Percentiles rank a stretch among this genome's conserved stretches.
These are phyloP conservation scores for Botrytis fabae DNA, from an alignment of 2,329 filamentous ascomycete species.

Conservation along the genomic window DNA sequence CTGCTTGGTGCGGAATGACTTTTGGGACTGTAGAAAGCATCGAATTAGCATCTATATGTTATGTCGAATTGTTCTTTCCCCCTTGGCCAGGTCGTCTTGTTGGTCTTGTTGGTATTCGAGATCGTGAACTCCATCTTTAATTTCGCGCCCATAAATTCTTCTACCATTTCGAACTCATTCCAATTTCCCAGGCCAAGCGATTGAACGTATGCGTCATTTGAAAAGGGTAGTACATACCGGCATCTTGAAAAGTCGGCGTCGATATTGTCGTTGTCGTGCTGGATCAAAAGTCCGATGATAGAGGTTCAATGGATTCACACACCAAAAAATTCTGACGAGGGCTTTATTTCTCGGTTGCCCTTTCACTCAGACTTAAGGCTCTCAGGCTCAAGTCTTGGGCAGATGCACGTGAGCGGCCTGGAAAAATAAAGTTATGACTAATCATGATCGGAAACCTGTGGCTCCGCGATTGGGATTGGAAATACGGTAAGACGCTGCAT, in stretches of 20 bases:
- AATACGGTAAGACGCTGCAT: slow-evolving; percentile 20
- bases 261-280: slow-evolving; percentile 30
- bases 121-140: not conserved
- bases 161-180: not conserved
- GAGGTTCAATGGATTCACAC: slow-evolving; percentile 15
- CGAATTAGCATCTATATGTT: slow-evolving; percentile 28
- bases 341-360: slow-evolving; percentile 24
- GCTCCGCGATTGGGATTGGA: slow-evolving; percentile 17
- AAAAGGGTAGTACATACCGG: slow-evolving; percentile 47
- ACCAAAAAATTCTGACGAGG: slow-evolving; percentile 23
- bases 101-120: slow-evolving; percentile 4
- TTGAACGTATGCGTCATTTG: not conserved
- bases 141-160: slow-evolving; percentile 13
- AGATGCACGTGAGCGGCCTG: not conserved
- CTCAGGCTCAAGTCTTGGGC: not conserved
- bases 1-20: slow-evolving; percentile 99
- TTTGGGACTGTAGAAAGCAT: slow-evolving; percentile 76
- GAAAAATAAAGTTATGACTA: slow-evolving; percentile 7
- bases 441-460: slow-evolving; percentile 13
- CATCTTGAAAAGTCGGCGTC: slow-evolving; percentile 51
- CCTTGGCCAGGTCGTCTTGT: slow-evolving; percentile 6
- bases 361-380: not conserved
- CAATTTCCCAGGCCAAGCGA: not conserved
- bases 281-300: slow-evolving; percentile 2
- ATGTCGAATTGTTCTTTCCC: slow-evolving; percentile 21